Conservation (phyloP, 2,329 filamentous ascomycete species). For the Aspergillus sp. region DNA sequence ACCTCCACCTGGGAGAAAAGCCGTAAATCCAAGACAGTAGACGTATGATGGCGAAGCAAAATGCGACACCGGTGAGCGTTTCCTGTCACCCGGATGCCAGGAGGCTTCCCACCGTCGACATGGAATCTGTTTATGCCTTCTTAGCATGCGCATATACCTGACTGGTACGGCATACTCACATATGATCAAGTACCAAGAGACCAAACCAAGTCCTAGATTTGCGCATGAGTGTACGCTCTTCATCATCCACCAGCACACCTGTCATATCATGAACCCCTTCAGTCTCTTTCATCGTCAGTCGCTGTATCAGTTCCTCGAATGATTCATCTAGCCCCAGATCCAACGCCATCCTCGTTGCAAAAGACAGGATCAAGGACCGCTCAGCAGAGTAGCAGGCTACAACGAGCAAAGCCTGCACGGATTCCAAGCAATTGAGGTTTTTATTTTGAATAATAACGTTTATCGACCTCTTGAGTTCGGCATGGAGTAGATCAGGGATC, state of each 20-base stretch:
- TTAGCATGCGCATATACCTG: too few species aligned
- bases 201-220: conserved; percentile 55
- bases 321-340: conserved; percentile 51
- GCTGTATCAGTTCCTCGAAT: conserved; percentile 43
- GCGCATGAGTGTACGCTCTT: conserved; percentile 43
- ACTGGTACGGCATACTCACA: conserved; percentile 25
- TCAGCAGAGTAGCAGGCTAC: conserved; percentile 57
- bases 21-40: conserved; percentile 53
- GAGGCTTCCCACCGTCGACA: conserved; percentile 50
- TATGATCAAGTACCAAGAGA: conserved; percentile 56
- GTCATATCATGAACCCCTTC: conserved; percentile 21
- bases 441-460: conserved; percentile 48
- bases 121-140: conserved; percentile 32
- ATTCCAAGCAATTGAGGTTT: conserved; percentile 48
- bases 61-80: conserved; percentile 49
- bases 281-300: conserved; percentile 29
- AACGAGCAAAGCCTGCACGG: conserved; percentile 55
- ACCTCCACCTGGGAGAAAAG: conserved; percentile 56
- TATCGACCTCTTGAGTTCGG: conserved; percentile 49
- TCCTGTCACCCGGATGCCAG: conserved; percentile 42
- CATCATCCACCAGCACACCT: conserved; percentile 12
- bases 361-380: conserved; percentile 52
- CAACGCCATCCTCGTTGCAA: conserved; percentile 55
- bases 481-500: conserved; percentile 48
- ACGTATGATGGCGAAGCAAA: conserved; percentile 47